A percentile compares a stretch with the other conserved stretches of the same genome.
phyloP scores from a whole-genome alignment of 805 yeast genomes.

The Candida lessepsii region DNA sequence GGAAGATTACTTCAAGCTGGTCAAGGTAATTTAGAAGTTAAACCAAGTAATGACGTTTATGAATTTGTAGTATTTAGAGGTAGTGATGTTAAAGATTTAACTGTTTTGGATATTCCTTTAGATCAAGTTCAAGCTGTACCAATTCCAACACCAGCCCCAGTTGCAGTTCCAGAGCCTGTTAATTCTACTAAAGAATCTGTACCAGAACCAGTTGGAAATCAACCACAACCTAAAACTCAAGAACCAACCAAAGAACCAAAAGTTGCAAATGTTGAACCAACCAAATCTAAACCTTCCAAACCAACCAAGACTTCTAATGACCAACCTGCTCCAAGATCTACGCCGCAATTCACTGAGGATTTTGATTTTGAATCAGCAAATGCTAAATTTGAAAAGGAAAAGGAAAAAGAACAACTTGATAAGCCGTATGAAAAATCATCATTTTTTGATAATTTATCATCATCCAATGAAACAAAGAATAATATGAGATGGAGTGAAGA shows the following conservation, averaged over 20 bases:
- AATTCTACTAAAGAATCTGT: too few species aligned
- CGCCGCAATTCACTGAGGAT: conserved; percentile 34
- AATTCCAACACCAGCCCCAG: conserved; percentile 13
- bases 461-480: conserved; percentile 53
- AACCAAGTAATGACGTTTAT: conserved; percentile 65
- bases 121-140: conserved; percentile 58
- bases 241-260: too few species aligned
- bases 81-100: conserved; percentile 84
- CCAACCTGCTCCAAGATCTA: conserved; percentile 8
- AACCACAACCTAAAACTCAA: too few species aligned
- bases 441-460: conserved; percentile 83
- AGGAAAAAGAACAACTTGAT: conserved; percentile 30
- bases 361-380: conserved; percentile 76
- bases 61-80: conserved; percentile 86
- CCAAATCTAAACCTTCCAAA: too few species aligned
- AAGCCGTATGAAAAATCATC: conserved; percentile 74
- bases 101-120: conserved; percentile 71
- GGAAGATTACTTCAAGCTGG: conserved; percentile 62
- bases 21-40: conserved; percentile 68
- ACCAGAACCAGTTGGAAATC: conserved; percentile 4
- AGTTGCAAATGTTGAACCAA: background rate
- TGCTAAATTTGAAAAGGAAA: conserved; percentile 64
- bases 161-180: conserved; percentile 11
- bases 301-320: too few species aligned
- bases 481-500: conserved; percentile 70